Conservation (phyloP, 495 filamentous ascomycete species). For the Hamigera avellanea region DNA sequence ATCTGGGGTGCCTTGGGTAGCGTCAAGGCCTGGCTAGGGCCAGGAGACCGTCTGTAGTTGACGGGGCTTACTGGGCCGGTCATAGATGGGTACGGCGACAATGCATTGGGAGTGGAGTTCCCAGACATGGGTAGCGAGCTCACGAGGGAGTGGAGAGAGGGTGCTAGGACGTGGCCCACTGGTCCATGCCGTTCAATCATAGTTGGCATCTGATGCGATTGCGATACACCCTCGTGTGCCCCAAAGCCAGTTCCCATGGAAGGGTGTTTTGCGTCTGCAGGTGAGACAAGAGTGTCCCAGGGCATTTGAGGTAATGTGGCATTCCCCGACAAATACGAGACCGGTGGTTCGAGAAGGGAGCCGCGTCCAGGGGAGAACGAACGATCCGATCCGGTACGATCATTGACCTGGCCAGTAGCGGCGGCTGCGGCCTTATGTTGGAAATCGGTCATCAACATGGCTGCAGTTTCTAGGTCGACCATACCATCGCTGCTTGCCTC, state of each 20-base stretch:
- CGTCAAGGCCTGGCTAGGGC: constrained; percentile 50
- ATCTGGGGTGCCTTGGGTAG: constrained; percentile 57
- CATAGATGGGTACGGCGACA: constrained; percentile 69
- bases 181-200: constrained; percentile 54
- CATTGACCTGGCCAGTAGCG: constrained; percentile 62
- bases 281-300: constrained; percentile 74
- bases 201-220: constrained; percentile 49
- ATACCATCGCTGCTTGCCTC: constrained; percentile 90
- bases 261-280: constrained; percentile 54
- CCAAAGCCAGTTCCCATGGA: constrained; percentile 51
- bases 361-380: constrained; percentile 60
- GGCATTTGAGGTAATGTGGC: constrained; percentile 78
- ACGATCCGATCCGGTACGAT: constrained; percentile 57
- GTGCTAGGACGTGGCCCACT: constrained; percentile 44
- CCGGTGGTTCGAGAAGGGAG: constrained; percentile 56
- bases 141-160: constrained; percentile 54
- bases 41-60: constrained; percentile 56
- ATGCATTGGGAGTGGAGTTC: constrained; percentile 65
- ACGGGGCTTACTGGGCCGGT: constrained; percentile 60
- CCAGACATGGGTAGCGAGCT: constrained; percentile 58
- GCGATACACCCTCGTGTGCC: constrained; percentile 56
- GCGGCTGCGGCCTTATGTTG: constrained; percentile 91
- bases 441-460: constrained; percentile 97
- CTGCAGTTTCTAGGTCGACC: constrained; percentile 95
- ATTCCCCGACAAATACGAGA: constrained; percentile 62